Base-by-base conservation (phyloP, 129 eudicot genomes). In the Erigeron canadensis region DNA sequence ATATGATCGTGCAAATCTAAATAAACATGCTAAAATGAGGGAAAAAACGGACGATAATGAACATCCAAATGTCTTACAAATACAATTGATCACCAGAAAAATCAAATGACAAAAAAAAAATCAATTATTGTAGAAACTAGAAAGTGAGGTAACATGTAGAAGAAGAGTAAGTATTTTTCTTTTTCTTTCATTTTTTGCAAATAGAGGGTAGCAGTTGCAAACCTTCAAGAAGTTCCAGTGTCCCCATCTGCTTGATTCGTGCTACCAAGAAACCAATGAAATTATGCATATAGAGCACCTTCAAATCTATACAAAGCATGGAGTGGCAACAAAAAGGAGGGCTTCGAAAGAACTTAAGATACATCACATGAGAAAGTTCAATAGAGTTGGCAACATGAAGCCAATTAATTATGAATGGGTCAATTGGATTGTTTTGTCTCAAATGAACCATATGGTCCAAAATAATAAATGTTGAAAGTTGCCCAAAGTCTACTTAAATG, bases 171-270 rank as follows among this genome's bases (percentile, higher is more conserved):
- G 8, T 11, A 34, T 28, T 59, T 7, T 28, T 5, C 28, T 28
- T 59, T 7, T 28, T 5, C 28, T n/a, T n/a, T n/a, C n/a, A n/a
- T n/a, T n/a, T n/a, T n/a, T n/a, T n/a, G 3, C 65, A 28, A 23
- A 60, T 11, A 23, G 41, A 60, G 44, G 23, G 47, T 7, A 63
- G 28, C 34, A 60, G 42, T 40, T 63, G 48, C 48, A 39, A 38
- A 63, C 68, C 68, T 63, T 63, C 22, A 8, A 10, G 50, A 40
- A 40, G 68, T 63, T 63, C 48, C 68, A 63, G 7, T 54, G 22
- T 19, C 21, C 10, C 18, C 44, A 28, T 34, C 8, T 4, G 50
- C 37, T 17, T 7, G 28, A 40, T 38, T 63, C 17, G 48, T 42
- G 12, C 15, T 13, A 63, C 68, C 11, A 40, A 62, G 19, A 12